Percentiles rank a stretch among this genome's conserved stretches.
Conservation (phyloP, 2,329 filamentous ascomycete genomes). For the Fusarium compactum region DNA sequence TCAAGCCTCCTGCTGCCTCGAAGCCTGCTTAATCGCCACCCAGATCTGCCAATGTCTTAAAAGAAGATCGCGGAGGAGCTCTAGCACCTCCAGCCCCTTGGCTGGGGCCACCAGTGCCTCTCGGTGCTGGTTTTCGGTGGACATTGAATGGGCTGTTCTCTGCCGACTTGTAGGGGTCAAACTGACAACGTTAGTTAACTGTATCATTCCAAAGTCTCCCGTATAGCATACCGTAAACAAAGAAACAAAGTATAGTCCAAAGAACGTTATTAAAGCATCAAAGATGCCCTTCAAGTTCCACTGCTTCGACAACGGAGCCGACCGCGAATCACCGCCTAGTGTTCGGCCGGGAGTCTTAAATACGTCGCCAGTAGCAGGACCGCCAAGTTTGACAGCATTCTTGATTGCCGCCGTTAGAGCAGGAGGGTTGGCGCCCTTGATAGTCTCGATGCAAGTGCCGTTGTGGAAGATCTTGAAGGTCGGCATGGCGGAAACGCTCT, state of each 20-base stretch:
- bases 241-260: constrained; percentile 71
- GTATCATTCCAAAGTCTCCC: background rate
- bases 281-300: constrained; percentile 59
- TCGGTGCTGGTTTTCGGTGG: constrained; percentile 51
- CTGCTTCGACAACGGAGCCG: constrained; percentile 25
- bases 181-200: constrained; percentile 54
- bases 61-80: constrained; percentile 53
- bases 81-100: constrained; percentile 41
- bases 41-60: constrained; percentile 68
- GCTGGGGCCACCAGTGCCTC: constrained; percentile 44
- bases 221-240: constrained; percentile 67
- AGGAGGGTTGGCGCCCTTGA: constrained; percentile 83
- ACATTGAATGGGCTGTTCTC: constrained; percentile 71
- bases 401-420: constrained; percentile 82
- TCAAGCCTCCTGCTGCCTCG: background rate
- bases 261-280: constrained; percentile 64
- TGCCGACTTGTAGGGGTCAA: constrained; percentile 72
- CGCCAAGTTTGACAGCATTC: constrained; percentile 70
- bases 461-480: constrained; percentile 93
- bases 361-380: constrained; percentile 57
- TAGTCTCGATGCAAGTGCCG: constrained; percentile 77
- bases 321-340: constrained; percentile 59
- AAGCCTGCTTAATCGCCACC: constrained; percentile 47
- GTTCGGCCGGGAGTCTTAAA: constrained; percentile 70
- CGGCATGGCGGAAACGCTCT: constrained; percentile 88